Evolutionary conservation across 768 basidiomycete genomes (phyloP), one percentile per base, ranked within the genome.

Genomic region (Psilocybe sp.): DNA sequence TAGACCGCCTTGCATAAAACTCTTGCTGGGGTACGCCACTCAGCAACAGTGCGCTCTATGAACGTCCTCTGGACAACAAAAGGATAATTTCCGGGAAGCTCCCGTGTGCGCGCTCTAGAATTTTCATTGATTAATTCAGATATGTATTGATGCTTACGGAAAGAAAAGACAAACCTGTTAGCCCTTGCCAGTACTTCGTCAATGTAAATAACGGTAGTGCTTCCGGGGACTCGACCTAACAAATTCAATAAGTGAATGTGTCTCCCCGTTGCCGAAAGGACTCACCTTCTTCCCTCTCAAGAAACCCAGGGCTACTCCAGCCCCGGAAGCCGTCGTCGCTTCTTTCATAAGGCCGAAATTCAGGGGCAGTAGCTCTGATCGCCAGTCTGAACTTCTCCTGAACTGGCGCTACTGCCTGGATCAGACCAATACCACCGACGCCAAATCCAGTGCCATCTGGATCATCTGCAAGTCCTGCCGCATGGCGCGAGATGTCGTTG

Each of bases 11-110:
- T 67, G 51, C 81, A 82, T 5, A 89, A 71, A 0, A 50, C 16
- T 14, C 70, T 58, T 0, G 81, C 69, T 0, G 85, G 87, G 0
- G 38, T 42, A 0, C 50, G 50, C 87, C 87, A 89, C 45, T 77
- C 58, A 12, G 55, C 36, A 5, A 77, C 72, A 37, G 82, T 62
- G 0, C 62, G 52, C 2, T 58, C 49, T 47, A 89, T 84, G 49
- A 78, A 83, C 0, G 63, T 58, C 7, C 72, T 64, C 40, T 82
- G 78, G 0, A 89, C 82, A 0, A 80, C 67, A 53, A 84, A 89
- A 0, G 87, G 87, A 52, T 81, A 84, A 51, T 77, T 76, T 4
- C 79, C 82, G 0, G 87, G 86, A 0, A 90, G 73, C 58, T 89
- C 87, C 1, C 89, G 79, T 0, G 87, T 84, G 5, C 81, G 76